Base-by-base conservation (phyloP, 73 alveolate genomes). In the Symbiodinium pilosum region DNA sequence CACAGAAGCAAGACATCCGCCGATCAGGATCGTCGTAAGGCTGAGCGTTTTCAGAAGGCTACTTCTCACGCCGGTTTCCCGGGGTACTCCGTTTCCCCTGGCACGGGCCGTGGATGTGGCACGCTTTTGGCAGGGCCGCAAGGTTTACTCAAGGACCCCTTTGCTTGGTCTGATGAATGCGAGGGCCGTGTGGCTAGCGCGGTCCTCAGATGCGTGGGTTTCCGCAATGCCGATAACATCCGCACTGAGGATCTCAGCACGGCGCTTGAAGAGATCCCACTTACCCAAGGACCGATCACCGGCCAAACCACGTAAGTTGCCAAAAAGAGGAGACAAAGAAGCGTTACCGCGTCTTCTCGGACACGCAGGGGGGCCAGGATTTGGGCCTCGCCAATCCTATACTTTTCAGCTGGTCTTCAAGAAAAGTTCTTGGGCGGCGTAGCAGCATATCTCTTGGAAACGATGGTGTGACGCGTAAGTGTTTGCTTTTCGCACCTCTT, bases 291-390 rank as follows among this genome's bases (percentile, higher is more conserved):
- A 84, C 7, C 38, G 28, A 16, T 36, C 52, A 26, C 93, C 93
- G 44, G 77, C 93, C 28, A 44, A 1, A 39, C 93, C 93, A 43
- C 41, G 47, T 12, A 84, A 1, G 34, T 84, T 84, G 36, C 39
- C 75, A 36, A 43, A 30, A 21, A 44, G 32, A 20, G 44, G 16
- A 28, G 81, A n/a, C 32, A 84, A 36, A 43, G 93, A 84, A 44
- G 9, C 32, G 14, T 32, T 47, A 14, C 43, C 43, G n/a, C 16
- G 30, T 12, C 14, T 38, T 18, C 71, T 32, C 28, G 41, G 26
- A 11, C 40, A 0, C 93, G 73, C 54, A 77, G 93, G 30, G 93
- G 93, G 9, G 52, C 93, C 7, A 77, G 93, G 44, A 44, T 84
- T 12, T 8, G 26, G 26, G 92, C 92, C 42, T 83, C 92, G 43